Conservation (phyloP, 1,284 basidiomycete genomes). For the Cyathus olla region DNA sequence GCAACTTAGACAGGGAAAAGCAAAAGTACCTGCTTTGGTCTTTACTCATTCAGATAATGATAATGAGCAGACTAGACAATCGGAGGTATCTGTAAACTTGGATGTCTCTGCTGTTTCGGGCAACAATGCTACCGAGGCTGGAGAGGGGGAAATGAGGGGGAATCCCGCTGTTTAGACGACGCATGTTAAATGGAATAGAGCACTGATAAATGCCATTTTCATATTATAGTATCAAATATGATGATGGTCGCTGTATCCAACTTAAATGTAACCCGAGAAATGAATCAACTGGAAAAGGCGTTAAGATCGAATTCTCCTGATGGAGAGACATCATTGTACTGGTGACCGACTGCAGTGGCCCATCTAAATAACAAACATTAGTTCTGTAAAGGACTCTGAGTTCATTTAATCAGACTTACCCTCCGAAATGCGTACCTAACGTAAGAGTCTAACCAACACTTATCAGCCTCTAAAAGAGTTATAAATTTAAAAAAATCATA, state of each 20-base stretch:
- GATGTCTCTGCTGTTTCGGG: too few relatives aligned
- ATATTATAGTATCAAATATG: too few relatives aligned
- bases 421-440: conserved; percentile 23
- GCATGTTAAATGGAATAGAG: too few relatives aligned
- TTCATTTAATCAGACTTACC: conserved; percentile 14
- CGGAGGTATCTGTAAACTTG: background rate
- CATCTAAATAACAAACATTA: conserved; percentile 15
- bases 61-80: background rate
- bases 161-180: too few relatives aligned
- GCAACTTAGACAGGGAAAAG: background rate
- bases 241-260: too few relatives aligned
- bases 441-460: conserved; percentile 14
- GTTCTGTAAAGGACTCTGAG: background rate
- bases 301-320: conserved; percentile 29
- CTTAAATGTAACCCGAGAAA: too few relatives aligned
- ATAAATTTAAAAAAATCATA: conserved; percentile 2
- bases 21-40: background rate
- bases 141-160: background rate
- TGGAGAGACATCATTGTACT: conserved; percentile 28
- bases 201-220: too few relatives aligned
- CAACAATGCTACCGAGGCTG: too few relatives aligned
- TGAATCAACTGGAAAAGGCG: conserved; percentile 16
- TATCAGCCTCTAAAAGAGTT: background rate
- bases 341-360: conserved; percentile 27
- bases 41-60: background rate